Evolutionary conservation across 2,329 filamentous ascomycete genomes (phyloP).

Genomic region (Penicillium aurantiogriseum): DNA sequence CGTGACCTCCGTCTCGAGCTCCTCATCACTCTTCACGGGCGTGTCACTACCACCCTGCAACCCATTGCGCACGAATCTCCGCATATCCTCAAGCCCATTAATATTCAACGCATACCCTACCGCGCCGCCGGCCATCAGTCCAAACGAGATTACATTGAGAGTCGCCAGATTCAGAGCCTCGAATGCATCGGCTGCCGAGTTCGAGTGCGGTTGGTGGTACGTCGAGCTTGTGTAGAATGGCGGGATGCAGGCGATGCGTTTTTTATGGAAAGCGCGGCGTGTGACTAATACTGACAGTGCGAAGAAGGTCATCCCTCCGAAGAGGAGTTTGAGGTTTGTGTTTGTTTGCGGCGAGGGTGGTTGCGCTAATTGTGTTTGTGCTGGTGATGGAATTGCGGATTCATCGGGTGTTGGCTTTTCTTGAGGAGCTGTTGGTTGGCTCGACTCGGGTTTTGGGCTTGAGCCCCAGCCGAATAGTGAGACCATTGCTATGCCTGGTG

Average conservation of each 20-base stretch:
- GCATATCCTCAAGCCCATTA: conserved; percentile 64
- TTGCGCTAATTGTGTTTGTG: conserved; percentile 14
- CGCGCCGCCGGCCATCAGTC: conserved; percentile 71
- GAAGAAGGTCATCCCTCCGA: conserved; percentile 74
- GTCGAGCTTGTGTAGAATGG: conserved; percentile 63
- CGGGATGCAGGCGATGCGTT: conserved; percentile 62
- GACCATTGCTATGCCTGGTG: conserved; percentile 20
- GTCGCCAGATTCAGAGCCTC: conserved; percentile 85
- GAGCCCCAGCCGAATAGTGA: conserved; percentile 28
- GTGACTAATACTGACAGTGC: conserved; percentile 69
- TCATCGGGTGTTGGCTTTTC: conserved; percentile 9
- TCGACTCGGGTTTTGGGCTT: conserved; percentile 16
- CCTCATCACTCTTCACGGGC: conserved; percentile 45
- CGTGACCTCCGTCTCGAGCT: conserved; percentile 55
- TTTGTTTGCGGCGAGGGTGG: conserved; percentile 15
- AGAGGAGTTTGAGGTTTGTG: conserved; percentile 56
- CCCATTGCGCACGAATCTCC: conserved; percentile 57
- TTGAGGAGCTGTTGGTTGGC: not conserved
- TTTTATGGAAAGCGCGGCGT: conserved; percentile 65
- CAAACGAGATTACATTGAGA: conserved; percentile 75
- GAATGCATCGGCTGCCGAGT: conserved; percentile 69
- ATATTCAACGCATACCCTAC: conserved; percentile 76
- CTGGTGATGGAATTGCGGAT: conserved; percentile 2
- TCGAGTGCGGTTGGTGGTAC: conserved; percentile 49
- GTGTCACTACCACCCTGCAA: conserved; percentile 60